phyloP scores from a whole-genome alignment of 1,139 yeast genomes.

The Kodamaea sp. region DNA sequence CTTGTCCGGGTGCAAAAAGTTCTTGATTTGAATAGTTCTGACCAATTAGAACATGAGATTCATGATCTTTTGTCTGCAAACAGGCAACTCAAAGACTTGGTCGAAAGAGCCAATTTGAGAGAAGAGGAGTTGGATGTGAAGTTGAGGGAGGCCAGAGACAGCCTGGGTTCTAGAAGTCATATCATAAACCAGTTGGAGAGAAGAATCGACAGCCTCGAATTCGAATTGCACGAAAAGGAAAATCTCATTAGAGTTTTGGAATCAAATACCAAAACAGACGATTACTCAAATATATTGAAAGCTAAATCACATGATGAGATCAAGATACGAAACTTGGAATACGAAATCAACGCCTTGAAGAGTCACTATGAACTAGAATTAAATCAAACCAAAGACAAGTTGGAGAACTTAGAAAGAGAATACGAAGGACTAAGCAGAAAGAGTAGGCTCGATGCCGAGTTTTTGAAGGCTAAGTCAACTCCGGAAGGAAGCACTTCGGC shows the following conservation, averaged over 20 bases:
- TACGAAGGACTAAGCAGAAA: conserved; percentile 5
- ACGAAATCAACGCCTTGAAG: conserved; percentile 36
- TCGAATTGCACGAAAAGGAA: conserved; percentile 32
- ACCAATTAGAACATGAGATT: conserved; percentile 13
- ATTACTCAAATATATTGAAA: conserved; percentile 32
- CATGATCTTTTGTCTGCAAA: conserved; percentile 16
- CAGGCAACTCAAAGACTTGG: conserved; percentile 13
- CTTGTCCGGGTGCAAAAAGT: conserved; percentile 8
- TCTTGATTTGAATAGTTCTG: conserved; percentile 8
- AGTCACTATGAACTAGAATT: conserved; percentile 34
- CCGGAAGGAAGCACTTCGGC: conserved; percentile 12
- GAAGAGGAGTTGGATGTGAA: conserved; percentile 13
- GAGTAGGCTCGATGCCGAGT: conserved; percentile 1
- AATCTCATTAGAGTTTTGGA: conserved; percentile 19
- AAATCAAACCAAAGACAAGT: conserved; percentile 25
- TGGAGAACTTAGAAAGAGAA: conserved; percentile 15
- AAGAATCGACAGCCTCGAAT: conserved; percentile 27
- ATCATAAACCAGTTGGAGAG: conserved; percentile 13
- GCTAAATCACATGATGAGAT: conserved; percentile 33
- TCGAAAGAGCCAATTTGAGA: conserved; percentile 11
- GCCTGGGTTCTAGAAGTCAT: conserved; percentile 10
- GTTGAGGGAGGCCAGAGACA: conserved; percentile 6
- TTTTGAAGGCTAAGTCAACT: conserved; percentile 1
- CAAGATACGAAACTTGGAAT: conserved; percentile 34
- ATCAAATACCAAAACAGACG: conserved; percentile 23